Conservation (phyloP, 257 asterid species). For the Sherardia arvensis region DNA sequence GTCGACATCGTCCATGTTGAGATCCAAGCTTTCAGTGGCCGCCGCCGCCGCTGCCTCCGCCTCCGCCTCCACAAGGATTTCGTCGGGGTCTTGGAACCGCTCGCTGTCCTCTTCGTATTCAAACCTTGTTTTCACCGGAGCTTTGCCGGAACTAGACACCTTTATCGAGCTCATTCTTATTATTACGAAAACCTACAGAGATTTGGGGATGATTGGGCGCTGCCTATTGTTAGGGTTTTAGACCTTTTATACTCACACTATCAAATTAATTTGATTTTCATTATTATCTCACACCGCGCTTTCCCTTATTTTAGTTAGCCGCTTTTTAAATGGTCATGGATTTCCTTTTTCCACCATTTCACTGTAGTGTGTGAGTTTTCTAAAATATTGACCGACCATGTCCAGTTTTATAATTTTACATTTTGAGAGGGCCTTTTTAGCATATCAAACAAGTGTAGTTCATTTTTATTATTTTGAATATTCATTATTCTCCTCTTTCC, state of each 20-base stretch:
- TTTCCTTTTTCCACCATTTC: too few relatives aligned
- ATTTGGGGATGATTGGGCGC: neutral
- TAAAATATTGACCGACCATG: too few relatives aligned
- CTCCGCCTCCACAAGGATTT: constrained; percentile 7
- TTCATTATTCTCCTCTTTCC: too few relatives aligned
- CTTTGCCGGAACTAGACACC: neutral
- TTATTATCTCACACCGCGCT: neutral
- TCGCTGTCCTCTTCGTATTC: constrained; percentile 11
- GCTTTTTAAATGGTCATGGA: neutral
- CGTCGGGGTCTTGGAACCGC: constrained; percentile 1
- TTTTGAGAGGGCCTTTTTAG: too few relatives aligned
- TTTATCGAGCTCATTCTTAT: constrained; percentile 2
- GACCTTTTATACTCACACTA: neutral
- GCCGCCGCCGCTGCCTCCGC: too few relatives aligned
- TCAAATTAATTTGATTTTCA: too few relatives aligned
- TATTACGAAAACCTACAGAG: neutral
- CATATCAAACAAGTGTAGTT: too few relatives aligned
- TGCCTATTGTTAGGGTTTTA: neutral
- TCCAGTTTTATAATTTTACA: too few relatives aligned
- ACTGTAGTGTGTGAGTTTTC: too few relatives aligned
- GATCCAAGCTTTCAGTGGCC: constrained; percentile 26
- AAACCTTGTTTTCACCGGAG: constrained; percentile 6
- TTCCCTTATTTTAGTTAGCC: neutral
- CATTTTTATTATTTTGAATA: too few relatives aligned
- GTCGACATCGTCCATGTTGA: constrained; percentile 52